Evolutionary conservation across 495 filamentous ascomycete genomes (phyloP), one percentile per base, ranked within the genome.

Genomic region (Amphirosellinia nigrospora): DNA sequence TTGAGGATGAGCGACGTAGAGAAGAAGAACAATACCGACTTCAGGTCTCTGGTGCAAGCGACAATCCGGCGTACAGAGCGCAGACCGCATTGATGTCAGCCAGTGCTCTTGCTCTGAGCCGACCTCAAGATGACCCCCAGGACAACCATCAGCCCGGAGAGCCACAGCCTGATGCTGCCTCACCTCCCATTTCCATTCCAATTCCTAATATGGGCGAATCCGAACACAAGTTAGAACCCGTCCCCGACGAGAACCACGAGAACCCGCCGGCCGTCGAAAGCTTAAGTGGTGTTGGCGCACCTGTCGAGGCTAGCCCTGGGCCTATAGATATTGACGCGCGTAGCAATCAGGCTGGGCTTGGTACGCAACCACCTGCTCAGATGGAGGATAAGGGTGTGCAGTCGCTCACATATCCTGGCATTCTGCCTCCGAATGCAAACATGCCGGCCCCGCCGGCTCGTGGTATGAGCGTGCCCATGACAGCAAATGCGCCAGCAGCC

Each of bases 381-480:
- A 83, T 84, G 79, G 84, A 86, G 34, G 84, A 85, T 60, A 83
- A 89, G 80, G 61, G 77, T 71, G 65, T 82, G 59, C 70, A 75
- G 11, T 82, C 83, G 7, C 72, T 85, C 36, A 83, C 82, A 11
- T 85, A 86, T 64, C 82, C 82, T 8, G 83, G 79, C 5, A 69
- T 82, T 62, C 74, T 85, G 26, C 69, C 80, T 32, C 73, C 78
- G 4, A 72, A 70, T 63, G 58, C 34, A 23, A 73, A 72, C 69
- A 85, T 82, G 80, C 77, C 76, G 68, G 79, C 79, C 34, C 79
- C 79, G 53, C 79, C 80, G 36, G 82, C 84, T 59, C 86, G 93
- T 72, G 90, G 89, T 16, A 88, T 94, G 81, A 97, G 93, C 78
- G 83, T 96, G 68, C 93, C 93, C 19, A 87, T 89, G 76, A 85